Evolutionary conservation across 441 rosid genomes (phyloP).

Genomic region (Lepidium campestre): DNA sequence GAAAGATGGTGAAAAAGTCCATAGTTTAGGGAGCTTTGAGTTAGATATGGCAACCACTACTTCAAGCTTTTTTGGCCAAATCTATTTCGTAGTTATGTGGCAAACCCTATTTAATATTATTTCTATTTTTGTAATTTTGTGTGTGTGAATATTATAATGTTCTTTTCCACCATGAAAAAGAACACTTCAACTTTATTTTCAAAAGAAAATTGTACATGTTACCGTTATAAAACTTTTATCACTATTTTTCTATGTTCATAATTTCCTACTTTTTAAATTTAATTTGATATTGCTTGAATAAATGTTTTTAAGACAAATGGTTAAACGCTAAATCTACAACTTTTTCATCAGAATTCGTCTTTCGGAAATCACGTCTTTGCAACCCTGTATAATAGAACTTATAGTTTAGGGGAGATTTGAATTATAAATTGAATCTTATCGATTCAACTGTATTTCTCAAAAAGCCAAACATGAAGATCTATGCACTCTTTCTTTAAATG

Average conservation of each 20-base stretch:
- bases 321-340: too few species aligned
- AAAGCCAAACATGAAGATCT: not conserved
- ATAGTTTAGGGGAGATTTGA: too few species aligned
- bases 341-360: too few species aligned
- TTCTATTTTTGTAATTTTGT: not conserved
- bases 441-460: too few species aligned
- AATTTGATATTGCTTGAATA: too few species aligned
- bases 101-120: constrained; percentile 6
- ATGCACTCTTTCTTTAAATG: not conserved
- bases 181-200: not conserved
- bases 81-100: constrained; percentile 22
- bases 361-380: too few species aligned
- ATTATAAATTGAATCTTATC: too few species aligned
- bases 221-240: constrained; percentile 8
- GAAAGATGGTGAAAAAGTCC: constrained; percentile 1
- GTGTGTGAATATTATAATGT: not conserved
- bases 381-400: too few species aligned
- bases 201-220: not conserved
- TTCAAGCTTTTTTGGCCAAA: constrained; percentile 18
- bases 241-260: not conserved
- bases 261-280: not conserved
- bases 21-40: constrained; percentile 8
- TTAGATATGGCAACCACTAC: constrained; percentile 31
- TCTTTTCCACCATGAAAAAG: constrained; percentile 4
- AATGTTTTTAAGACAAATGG: too few species aligned